These are phyloP conservation scores for Calonectria hawksworthii DNA, from an alignment of 2,329 filamentous ascomycete genomes.

Conservation along the genomic window DNA sequence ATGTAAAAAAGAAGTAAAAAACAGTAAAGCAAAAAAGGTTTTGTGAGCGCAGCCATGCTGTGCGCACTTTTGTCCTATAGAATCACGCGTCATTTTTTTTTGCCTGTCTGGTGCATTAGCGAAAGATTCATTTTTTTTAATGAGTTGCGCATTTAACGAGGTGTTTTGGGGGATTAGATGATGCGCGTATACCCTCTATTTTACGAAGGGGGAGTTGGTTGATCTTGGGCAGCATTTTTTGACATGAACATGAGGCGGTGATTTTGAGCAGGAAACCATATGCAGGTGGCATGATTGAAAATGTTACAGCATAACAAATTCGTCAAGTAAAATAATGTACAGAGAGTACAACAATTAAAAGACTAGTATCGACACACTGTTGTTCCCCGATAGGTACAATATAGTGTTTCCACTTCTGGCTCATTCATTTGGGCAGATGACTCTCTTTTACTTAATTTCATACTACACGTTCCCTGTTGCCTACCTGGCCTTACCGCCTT, in stretches of 20 bases:
- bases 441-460: no score
- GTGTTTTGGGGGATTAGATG: neutral
- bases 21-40: neutral
- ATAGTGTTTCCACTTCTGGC: no score
- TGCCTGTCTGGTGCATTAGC: neutral
- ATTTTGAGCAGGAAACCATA: neutral
- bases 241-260: neutral
- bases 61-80: neutral
- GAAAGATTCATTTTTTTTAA: constrained; percentile 5
- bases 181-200: neutral
- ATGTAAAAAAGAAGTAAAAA: neutral
- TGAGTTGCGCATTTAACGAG: neutral
- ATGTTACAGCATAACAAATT: neutral
- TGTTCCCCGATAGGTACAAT: no score
- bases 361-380: neutral
- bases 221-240: neutral
- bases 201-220: neutral
- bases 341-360: neutral
- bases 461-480: no score
- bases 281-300: neutral
- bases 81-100: neutral
- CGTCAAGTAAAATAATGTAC: neutral
- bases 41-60: neutral
- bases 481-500: no score
- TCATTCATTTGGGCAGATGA: no score